Conservation (phyloP, 331 rosid species). For the Acacia concinna region DNA sequence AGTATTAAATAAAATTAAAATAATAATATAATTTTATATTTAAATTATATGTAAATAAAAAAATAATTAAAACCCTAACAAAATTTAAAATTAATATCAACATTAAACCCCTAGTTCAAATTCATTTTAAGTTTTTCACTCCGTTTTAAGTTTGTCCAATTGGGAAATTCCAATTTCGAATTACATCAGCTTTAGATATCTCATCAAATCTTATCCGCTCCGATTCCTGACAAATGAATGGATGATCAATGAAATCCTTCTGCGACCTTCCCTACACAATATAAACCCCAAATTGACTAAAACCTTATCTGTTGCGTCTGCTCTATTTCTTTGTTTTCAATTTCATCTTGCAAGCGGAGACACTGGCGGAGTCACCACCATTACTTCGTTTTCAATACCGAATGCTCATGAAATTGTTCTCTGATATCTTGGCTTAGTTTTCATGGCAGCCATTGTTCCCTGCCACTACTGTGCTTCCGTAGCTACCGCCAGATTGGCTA, state of each 20-base stretch:
- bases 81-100: no score
- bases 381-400: neutral
- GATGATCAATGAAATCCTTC: slow-evolving; percentile 34
- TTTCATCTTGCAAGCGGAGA: slow-evolving; percentile 18
- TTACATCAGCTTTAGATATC: neutral
- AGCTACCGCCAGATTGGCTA: slow-evolving; percentile 40
- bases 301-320: slow-evolving; percentile 54
- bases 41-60: no score
- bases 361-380: neutral
- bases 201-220: slow-evolving; percentile 54
- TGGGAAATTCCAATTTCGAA: slow-evolving; percentile 9
- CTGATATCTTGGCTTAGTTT: slow-evolving; percentile 1
- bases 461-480: slow-evolving; percentile 50
- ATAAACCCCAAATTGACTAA: slow-evolving; percentile 35
- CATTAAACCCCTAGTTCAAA: no score
- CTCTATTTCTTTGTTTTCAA: neutral
- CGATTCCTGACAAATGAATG: slow-evolving; percentile 47
- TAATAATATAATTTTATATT: no score
- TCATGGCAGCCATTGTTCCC: slow-evolving; percentile 75
- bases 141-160: neutral
- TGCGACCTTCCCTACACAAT: slow-evolving; percentile 9
- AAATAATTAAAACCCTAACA: no score
- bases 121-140: no score
- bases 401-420: slow-evolving; percentile 24
- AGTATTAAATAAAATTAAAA: no score